Evolutionary conservation across 2,329 filamentous ascomycete species (phyloP).

Genomic region (Monosporascus sp.): DNA sequence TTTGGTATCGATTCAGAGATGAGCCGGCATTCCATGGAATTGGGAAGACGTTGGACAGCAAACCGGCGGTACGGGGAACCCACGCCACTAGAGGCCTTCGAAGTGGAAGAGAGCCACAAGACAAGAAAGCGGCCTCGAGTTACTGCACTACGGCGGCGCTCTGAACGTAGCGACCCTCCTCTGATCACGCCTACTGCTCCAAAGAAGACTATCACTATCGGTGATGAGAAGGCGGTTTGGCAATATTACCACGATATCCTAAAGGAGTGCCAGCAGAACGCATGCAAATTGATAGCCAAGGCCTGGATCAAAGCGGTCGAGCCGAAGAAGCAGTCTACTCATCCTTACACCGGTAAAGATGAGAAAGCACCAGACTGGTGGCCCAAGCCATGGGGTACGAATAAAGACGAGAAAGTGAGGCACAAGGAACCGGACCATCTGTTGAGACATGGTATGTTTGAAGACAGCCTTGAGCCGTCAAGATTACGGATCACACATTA

Average conservation of each 20-base stretch:
- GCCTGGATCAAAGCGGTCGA: conserved; percentile 72
- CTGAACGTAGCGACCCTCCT: conserved; percentile 35
- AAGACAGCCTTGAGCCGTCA: neutral
- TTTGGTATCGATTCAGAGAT: conserved; percentile 12
- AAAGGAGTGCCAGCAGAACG: conserved; percentile 63
- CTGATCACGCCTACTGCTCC: conserved; percentile 29
- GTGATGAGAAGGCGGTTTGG: conserved; percentile 50
- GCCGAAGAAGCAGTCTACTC: conserved; percentile 71
- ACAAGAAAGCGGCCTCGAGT: conserved; percentile 33
- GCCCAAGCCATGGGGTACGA: conserved; percentile 51
- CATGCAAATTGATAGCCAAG: conserved; percentile 69
- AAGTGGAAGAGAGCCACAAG: conserved; percentile 25
- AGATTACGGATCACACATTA: conserved; percentile 6
- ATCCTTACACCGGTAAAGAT: conserved; percentile 65
- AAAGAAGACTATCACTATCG: conserved; percentile 45
- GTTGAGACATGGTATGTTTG: conserved; percentile 55
- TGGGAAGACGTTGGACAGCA: conserved; percentile 8
- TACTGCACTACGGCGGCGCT: conserved; percentile 27
- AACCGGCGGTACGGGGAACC: conserved; percentile 11
- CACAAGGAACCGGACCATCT: conserved; percentile 73
- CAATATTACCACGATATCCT: conserved; percentile 59
- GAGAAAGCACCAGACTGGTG: conserved; percentile 63
- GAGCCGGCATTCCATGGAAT: conserved; percentile 7
- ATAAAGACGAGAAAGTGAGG: conserved; percentile 50
- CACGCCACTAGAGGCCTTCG: conserved; percentile 15